Percentiles rank a stretch among this genome's conserved stretches.
These are phyloP conservation scores for Melocanna baccifera DNA, from an alignment of 176 grass and related monocot species.

Conservation along the genomic window DNA sequence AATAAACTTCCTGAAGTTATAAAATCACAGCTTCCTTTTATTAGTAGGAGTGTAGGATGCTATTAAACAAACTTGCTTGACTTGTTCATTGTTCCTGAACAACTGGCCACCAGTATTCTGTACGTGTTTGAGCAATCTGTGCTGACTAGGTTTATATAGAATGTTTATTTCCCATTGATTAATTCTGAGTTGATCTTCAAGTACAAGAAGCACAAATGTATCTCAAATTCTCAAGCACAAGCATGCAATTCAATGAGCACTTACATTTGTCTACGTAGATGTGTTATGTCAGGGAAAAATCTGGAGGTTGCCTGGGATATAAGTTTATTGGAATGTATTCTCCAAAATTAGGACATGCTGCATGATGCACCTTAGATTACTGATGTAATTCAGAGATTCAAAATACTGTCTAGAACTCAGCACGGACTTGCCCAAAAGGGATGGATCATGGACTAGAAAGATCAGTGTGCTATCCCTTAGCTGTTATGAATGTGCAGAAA, in stretches of 20 bases:
- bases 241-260: not conserved
- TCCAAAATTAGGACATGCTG: not conserved
- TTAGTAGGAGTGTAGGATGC: not conserved
- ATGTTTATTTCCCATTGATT: not conserved
- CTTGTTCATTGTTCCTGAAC: not conserved
- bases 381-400: not conserved
- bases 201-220: not conserved
- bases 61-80: too few species aligned
- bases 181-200: not conserved
- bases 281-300: not conserved
- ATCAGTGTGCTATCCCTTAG: not conserved
- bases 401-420: not conserved
- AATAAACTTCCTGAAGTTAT: not conserved
- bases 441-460: not conserved
- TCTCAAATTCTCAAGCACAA: not conserved
- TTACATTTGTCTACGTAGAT: not conserved
- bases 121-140: not conserved
- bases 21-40: not conserved
- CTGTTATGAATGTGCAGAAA: not conserved
- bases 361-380: conserved; percentile 8
- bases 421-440: not conserved
- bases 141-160: not conserved
- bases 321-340: not conserved
- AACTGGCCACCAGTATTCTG: not conserved
- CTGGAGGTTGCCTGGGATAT: not conserved